Base-by-base conservation (phyloP, 495 filamentous ascomycete genomes). In the Aspergillus bridgeri region DNA sequence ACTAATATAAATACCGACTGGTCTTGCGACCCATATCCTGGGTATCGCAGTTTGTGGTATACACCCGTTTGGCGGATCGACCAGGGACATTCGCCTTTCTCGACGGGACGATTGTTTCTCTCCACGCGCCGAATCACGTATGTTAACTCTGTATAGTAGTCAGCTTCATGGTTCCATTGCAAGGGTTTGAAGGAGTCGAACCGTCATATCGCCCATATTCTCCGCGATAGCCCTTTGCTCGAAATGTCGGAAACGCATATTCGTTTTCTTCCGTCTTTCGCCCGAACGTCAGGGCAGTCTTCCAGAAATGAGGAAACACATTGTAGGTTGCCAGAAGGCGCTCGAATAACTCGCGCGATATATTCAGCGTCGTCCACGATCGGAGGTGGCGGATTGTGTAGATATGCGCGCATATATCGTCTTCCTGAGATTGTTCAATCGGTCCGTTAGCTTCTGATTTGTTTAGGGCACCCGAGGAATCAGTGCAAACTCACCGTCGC, bases 41-140 rank as follows among this genome's bases (percentile, higher is more conserved):
- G 22, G 25, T 54, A 50, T 19, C 24, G 23, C 57, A 55, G 29
- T 44, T 46, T 43, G 29, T 60, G 57, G 42, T 60, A 60, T 18
- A 60, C 46, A 3, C 45, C 57, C 13, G 57, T 60, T 48, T 60
- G 57, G 19, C 51, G 51, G 38, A 60, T 60, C 11, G 57, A 60
- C 51, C 57, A 60, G 3, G 51, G 57, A n/a, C 27, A 43, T 18
- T 55, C 52, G 18, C n/a, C 20, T 6, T 7, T 4, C 6, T 22
- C 20, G 0, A 21, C 19, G 11, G 27, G 19, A 2, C 57, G 44
- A 20, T 29, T 23, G n/a, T 54, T 55, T 11, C 13, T 22, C 33
- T 60, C 57, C 21, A 60, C 57, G 2, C 57, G 44, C 13, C 51
- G 45, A 7, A 60, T 50, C 45, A 60, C 52, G 29, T 60, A 60